Percentiles rank a stretch among this genome's conserved stretches.
phyloP scores from a whole-genome alignment of 768 basidiomycete genomes.

The Cyclocybe cylindracea region DNA sequence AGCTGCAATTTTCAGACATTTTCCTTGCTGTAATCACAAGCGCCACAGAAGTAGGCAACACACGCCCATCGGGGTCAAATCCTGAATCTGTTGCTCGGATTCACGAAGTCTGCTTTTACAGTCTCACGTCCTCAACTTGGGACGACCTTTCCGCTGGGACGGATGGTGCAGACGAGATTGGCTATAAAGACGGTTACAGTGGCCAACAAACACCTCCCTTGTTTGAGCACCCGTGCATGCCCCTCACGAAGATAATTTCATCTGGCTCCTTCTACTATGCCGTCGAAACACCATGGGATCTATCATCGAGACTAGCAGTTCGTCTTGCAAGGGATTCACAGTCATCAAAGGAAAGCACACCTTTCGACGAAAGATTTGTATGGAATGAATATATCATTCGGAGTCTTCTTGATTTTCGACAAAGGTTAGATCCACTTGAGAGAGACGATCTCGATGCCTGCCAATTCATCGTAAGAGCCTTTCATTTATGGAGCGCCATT shows the following conservation, averaged over 20 bases:
- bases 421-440: constrained; percentile 69
- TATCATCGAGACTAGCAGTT: constrained; percentile 79
- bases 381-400: constrained; percentile 95
- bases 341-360: constrained; percentile 46
- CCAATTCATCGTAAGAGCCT: constrained; percentile 74
- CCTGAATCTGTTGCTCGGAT: constrained; percentile 80
- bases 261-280: constrained; percentile 95
- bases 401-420: constrained; percentile 86
- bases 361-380: constrained; percentile 86
- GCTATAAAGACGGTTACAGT: constrained; percentile 46
- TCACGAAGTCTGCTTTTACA: constrained; percentile 87
- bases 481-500: constrained; percentile 10
- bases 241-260: constrained; percentile 87
- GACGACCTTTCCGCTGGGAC: constrained; percentile 65
- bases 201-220: constrained; percentile 47
- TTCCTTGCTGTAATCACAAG: constrained; percentile 84
- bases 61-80: constrained; percentile 55
- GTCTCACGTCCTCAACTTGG: constrained; percentile 81
- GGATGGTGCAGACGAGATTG: constrained; percentile 58
- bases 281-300: constrained; percentile 80
- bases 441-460: constrained; percentile 77
- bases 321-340: constrained; percentile 58
- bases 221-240: constrained; percentile 88
- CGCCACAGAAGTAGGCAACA: constrained; percentile 74
- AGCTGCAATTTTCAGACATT: constrained; percentile 53